Evolutionary conservation across 2,329 filamentous ascomycete species (phyloP), one percentile per base, ranked within the genome.

Genomic region (Phyllosticta ampelicida): DNA sequence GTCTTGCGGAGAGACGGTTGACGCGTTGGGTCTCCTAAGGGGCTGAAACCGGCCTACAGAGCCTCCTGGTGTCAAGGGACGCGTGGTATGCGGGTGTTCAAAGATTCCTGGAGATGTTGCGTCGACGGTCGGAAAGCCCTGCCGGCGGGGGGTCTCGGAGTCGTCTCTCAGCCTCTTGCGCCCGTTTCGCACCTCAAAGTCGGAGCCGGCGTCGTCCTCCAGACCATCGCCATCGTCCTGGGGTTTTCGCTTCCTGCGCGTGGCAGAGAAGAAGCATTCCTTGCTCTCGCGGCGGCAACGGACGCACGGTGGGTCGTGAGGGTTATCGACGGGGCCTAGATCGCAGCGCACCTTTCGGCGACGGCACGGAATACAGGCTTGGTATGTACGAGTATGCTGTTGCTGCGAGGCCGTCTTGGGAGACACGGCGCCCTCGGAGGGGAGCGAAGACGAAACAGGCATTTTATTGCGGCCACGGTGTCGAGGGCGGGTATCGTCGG

Each of bases 191-290:
- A 86, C 70, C 60, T 86, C 82, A 70, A 89, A 89, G 62, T 89
- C 86, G 64, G 70, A 70, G 16, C 68, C 66, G 16, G 77, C 74
- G 23, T 70, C 66, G 30, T 75, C 74, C 2, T 77, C 73, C 8
- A 66, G 63, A 28, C 73, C 74, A 9, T 77, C 75, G 10, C 70
- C 71, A 59, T 76, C 78, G 23, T 75, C 83, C 48, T 58, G 56
- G 53, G 80, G 80, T 79, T 94, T 95, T 70, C 90, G 84, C 83
- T 97, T 97, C 69, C 94, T 85, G 54, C 94, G 82, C 29, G 91
- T 97, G 19, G 90, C 89, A 62, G 90, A 95, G 78, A 99, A 99
- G 80, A 87, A 95, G 77, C 94, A 99, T 67, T 96, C 87, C 73
- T 97, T 97, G 76, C 86, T 90, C 77, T 99, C 94, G 64, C 94